Percentiles rank a stretch among this genome's conserved stretches.
Evolutionary conservation across 1,284 basidiomycete genomes (phyloP).

Genomic region (Ceratobasidium sp.): DNA sequence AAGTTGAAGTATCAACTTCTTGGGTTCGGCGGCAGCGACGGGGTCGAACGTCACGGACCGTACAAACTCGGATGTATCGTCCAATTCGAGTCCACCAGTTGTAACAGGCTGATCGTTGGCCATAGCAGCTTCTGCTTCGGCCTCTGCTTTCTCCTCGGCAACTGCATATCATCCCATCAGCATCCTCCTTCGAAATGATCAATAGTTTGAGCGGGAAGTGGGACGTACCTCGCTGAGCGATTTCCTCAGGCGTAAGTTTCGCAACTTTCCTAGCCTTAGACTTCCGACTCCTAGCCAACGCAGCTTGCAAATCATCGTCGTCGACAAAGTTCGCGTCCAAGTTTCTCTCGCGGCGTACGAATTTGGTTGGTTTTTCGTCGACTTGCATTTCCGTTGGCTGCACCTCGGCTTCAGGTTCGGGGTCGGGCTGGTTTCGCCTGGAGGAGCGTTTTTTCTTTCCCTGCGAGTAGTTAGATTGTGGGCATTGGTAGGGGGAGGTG

Average conservation of each 20-base stretch:
- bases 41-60: constrained; percentile 84
- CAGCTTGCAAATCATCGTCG: constrained; percentile 97
- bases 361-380: constrained; percentile 70
- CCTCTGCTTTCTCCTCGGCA: constrained; percentile 67
- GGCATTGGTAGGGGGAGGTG: neutral
- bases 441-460: constrained; percentile 91
- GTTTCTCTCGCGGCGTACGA: constrained; percentile 73
- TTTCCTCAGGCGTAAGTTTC: constrained; percentile 86
- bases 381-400: constrained; percentile 76
- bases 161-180: constrained; percentile 63
- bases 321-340: constrained; percentile 93
- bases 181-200: neutral
- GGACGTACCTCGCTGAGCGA: constrained; percentile 81
- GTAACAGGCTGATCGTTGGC: constrained; percentile 66
- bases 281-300: constrained; percentile 86
- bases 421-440: constrained; percentile 74
- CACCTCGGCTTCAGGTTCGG: constrained; percentile 63
- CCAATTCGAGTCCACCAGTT: constrained; percentile 83
- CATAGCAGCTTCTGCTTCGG: constrained; percentile 61
- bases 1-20: constrained; percentile 59
- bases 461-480: constrained; percentile 59
- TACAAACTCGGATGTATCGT: constrained; percentile 98
- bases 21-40: constrained; percentile 63
- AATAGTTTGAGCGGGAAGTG: too few species aligned
- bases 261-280: constrained; percentile 84